A percentile compares a stretch with the other conserved stretches of the same genome.
phyloP scores from a whole-genome alignment of 192 early-diverging fungal species.

The Entomortierella parvispora region DNA sequence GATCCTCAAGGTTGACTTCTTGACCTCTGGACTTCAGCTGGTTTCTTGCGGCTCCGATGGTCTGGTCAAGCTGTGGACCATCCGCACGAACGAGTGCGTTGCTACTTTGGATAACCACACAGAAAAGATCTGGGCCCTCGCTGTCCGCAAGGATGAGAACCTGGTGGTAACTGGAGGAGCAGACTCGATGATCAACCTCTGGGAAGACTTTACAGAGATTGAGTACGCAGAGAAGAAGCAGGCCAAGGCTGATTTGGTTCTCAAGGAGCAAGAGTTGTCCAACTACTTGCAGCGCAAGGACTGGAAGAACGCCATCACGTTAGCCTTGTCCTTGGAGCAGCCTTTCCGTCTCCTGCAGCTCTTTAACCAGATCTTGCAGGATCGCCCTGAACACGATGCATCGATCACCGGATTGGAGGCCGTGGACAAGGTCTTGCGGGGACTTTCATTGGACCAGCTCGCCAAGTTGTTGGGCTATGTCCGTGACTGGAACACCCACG shows the following conservation, averaged over 20 bases:
- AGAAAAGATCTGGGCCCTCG: constrained; percentile 94
- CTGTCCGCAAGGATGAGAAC: constrained; percentile 75
- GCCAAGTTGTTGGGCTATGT: constrained; percentile 85
- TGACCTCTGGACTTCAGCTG: constrained; percentile 89
- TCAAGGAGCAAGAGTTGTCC: constrained; percentile 91
- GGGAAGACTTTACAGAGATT: constrained; percentile 91
- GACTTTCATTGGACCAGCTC: constrained; percentile 74
- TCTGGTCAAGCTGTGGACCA: constrained; percentile 96
- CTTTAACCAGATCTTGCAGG: constrained; percentile 68
- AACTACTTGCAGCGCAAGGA: constrained; percentile 90
- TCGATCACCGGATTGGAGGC: constrained; percentile 69
- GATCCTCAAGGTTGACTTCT: constrained; percentile 86
- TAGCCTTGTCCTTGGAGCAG: constrained; percentile 91
- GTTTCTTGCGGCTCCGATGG: constrained; percentile 91
- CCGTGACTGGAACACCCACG: constrained; percentile 96
- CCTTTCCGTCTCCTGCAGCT: constrained; percentile 85
- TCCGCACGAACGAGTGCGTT: constrained; percentile 90
- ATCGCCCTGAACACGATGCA: constrained; percentile 58
- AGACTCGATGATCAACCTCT: constrained; percentile 90
- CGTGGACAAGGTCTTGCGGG: constrained; percentile 77
- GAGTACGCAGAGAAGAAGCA: constrained; percentile 80
- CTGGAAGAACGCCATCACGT: constrained; percentile 89
- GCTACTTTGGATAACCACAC: constrained; percentile 93
- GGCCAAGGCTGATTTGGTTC: constrained; percentile 76
- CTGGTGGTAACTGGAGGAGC: constrained; percentile 89